Base-by-base conservation (phyloP, 768 basidiomycete genomes). In the Lentinula sp. region DNA sequence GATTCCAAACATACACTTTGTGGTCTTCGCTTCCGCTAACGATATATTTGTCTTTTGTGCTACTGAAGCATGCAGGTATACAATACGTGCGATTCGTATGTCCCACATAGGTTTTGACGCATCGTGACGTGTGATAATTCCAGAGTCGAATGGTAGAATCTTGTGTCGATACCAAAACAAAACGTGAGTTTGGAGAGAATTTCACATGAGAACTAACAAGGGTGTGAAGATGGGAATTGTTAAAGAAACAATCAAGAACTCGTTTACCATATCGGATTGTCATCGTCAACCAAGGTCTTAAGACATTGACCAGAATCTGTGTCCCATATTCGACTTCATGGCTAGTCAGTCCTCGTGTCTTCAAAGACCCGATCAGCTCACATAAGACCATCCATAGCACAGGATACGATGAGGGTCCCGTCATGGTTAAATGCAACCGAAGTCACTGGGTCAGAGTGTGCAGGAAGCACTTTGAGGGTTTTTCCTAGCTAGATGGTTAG, bases 311-410 rank as follows among this genome's bases (percentile, higher is more conserved):
- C 97, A 3, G 95, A 96, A 59, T 95, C 87, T 0, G 93, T 88
- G 69, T 99, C 96, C 97, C 97, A 99, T 62, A 98, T 85, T 61
- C 97, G 95, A 70, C 96, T 99, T 68, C 15, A 46, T 16, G 39
- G 42, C 35, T 23, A 45, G 28, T 18, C 42, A 64, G 37, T 59
- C 9, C 31, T 54, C 67, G 43, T 21, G 21, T 42, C 43, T 51
- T 52, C 48, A 37, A 46, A 58, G 46, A 60, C 23, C 4, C 1
- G 46, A 7, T 75, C 6, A 2, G 15, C 88, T 73, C 65, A 98
- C 97, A 98, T 96, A 46, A 98, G 74, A 5, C 96, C 97, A 72
- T 99, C 97, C 89, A 95, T 96, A 10, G 94, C 92, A 66, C 91
- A 93, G 16, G 94, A 96, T 2, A 93, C 90, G 31, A 99, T 88